These are phyloP conservation scores for Puccinia polysora DNA, from an alignment of 1,284 basidiomycete species.

Conservation along the genomic window DNA sequence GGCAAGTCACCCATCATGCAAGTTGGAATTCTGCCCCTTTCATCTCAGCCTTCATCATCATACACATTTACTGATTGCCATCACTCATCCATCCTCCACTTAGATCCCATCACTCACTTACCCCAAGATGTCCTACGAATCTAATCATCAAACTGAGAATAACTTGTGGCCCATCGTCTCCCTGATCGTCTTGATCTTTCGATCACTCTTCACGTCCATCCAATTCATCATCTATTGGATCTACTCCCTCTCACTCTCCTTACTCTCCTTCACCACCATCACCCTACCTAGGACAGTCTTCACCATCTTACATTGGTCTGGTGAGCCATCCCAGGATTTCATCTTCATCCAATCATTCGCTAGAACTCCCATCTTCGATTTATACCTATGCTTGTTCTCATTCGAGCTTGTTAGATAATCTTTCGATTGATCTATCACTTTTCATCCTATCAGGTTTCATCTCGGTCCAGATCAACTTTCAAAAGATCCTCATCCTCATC, in stretches of 20 bases:
- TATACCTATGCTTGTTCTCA: not conserved
- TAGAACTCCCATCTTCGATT: not conserved
- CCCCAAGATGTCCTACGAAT: too few relatives aligned
- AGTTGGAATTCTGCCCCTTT: too few relatives aligned
- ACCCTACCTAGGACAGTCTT: conserved; percentile 24
- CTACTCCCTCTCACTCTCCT: conserved; percentile 21
- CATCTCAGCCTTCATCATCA: too few relatives aligned
- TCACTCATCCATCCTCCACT: too few relatives aligned
- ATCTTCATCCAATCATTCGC: not conserved
- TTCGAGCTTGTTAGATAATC: too few relatives aligned
- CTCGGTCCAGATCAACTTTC: conserved; percentile 69
- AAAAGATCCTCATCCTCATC: conserved; percentile 75
- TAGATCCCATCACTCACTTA: too few relatives aligned
- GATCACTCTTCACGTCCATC: conserved; percentile 2
- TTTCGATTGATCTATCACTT: not conserved
- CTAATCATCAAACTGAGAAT: too few relatives aligned
- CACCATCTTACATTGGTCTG: conserved; percentile 26
- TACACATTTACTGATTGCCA: too few relatives aligned
- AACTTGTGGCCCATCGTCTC: not conserved
- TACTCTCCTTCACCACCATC: conserved; percentile 27
- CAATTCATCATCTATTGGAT: conserved; percentile 14
- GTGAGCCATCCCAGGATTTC: not conserved
- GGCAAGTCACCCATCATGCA: too few relatives aligned
- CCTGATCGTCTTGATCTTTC: not conserved
- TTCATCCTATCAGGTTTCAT: conserved; percentile 29